Conservation (phyloP, 768 basidiomycete species). For the Hygrophoropsis aurantiaca region DNA sequence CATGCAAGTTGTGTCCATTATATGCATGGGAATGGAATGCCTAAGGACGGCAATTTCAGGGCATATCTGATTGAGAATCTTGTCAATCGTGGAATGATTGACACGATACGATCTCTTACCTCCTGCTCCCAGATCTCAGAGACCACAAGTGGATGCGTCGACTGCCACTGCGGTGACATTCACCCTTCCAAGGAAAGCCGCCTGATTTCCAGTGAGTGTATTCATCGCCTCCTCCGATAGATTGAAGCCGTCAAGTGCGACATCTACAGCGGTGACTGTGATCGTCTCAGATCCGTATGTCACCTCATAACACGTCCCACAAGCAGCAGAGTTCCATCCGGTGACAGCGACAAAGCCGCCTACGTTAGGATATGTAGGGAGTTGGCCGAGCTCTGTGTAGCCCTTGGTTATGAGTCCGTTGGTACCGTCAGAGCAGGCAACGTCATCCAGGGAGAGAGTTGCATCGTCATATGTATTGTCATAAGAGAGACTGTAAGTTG, state of each 20-base stretch:
- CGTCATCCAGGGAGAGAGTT: slow-evolving; percentile 8
- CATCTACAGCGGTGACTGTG: slow-evolving; percentile 52
- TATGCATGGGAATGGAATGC: too few species aligned
- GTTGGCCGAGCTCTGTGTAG: slow-evolving; percentile 31
- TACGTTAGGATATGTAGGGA: slow-evolving; percentile 29
- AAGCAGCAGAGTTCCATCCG: slow-evolving; percentile 48
- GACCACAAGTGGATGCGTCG: slow-evolving; percentile 44
- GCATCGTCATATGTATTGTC: slow-evolving; percentile 31
- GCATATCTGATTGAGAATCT: too few species aligned
- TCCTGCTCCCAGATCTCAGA: slow-evolving; percentile 21
- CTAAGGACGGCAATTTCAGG: too few species aligned
- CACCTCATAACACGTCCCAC: slow-evolving; percentile 61
- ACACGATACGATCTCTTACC: too few species aligned
- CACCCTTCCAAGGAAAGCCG: slow-evolving; percentile 43
- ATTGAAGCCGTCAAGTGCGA: slow-evolving; percentile 39
- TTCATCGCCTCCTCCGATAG: slow-evolving; percentile 36
- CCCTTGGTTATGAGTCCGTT: slow-evolving; percentile 30
- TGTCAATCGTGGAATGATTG: too few species aligned
- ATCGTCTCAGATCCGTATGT: slow-evolving; percentile 46
- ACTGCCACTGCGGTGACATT: slow-evolving; percentile 44
- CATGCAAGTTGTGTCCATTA: too few species aligned
- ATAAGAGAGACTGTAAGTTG: slow-evolving; percentile 20
- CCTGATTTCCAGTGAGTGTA: slow-evolving; percentile 38
- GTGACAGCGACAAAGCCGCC: slow-evolving; percentile 16
- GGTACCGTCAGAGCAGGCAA: slow-evolving; percentile 34